Percentiles rank a stretch among this genome's conserved stretches.
phyloP scores from a whole-genome alignment of 192 early-diverging fungal genomes.

The Coemansia sp. region DNA sequence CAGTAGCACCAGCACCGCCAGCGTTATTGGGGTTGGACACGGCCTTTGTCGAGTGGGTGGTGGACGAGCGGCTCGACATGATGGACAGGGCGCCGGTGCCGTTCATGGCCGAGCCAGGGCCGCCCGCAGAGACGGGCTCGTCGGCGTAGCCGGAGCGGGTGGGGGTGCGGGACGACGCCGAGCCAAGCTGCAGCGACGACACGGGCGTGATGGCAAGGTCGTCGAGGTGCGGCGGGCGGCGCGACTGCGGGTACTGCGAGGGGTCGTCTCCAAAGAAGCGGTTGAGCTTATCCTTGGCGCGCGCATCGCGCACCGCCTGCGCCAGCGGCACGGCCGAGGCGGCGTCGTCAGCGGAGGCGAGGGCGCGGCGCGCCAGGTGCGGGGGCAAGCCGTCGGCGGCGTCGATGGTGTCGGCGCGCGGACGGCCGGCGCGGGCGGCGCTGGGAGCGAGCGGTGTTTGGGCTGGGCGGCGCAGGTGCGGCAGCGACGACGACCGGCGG shows the following conservation, averaged over 20 bases:
- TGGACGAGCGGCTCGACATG: constrained; percentile 36
- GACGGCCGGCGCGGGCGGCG: constrained; percentile 10
- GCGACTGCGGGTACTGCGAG: constrained; percentile 22
- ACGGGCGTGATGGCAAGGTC: constrained; percentile 39
- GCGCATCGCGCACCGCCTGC: constrained; percentile 39
- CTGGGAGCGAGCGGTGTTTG: not conserved
- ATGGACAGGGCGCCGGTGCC: constrained; percentile 27
- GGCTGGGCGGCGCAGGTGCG: constrained; percentile 35
- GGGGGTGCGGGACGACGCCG: constrained; percentile 21
- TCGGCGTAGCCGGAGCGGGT: constrained; percentile 40
- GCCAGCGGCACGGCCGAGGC: not conserved
- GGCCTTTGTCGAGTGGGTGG: constrained; percentile 27
- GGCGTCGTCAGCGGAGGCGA: constrained; percentile 10
- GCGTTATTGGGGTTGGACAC: constrained; percentile 23
- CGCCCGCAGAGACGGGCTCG: constrained; percentile 18
- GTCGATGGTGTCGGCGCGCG: constrained; percentile 53
- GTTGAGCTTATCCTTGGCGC: constrained; percentile 58
- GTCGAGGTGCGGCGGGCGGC: constrained; percentile 25
- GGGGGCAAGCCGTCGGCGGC: constrained; percentile 26
- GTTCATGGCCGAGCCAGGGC: constrained; percentile 8
- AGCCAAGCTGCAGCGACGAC: constrained; percentile 21
- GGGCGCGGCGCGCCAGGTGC: constrained; percentile 39
- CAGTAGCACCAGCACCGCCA: too few species aligned
- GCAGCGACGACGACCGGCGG: constrained; percentile 51
- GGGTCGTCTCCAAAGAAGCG: constrained; percentile 68